Conservation (phyloP, 2,329 filamentous ascomycete genomes). For the Microcera coccophila region DNA sequence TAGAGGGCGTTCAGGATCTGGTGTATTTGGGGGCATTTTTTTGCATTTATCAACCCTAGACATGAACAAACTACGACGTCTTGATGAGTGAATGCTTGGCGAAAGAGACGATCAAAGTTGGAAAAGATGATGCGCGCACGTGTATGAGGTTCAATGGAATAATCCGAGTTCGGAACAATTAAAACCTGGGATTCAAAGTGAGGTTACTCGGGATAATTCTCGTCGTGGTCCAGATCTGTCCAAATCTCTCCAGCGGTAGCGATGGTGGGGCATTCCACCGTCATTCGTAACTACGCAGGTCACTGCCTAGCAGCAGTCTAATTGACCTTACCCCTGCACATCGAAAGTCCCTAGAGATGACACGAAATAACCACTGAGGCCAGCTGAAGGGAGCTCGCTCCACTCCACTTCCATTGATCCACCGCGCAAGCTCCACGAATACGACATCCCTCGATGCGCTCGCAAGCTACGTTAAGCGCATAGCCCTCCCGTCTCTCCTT, state of each 20-base stretch:
- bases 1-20: slow-evolving; percentile 23
- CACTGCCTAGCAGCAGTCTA: background rate
- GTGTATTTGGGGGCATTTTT: slow-evolving; percentile 10
- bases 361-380: slow-evolving; percentile 2
- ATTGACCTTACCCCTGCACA: slow-evolving; percentile 5
- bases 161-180: background rate
- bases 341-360: slow-evolving; percentile 3
- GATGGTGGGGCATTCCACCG: background rate
- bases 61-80: slow-evolving; percentile 20
- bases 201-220: background rate
- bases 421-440: slow-evolving; percentile 21
- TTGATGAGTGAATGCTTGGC: slow-evolving; percentile 24
- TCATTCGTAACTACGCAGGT: background rate
- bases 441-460: slow-evolving; percentile 12
- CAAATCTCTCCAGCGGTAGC: background rate
- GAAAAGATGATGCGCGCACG: background rate
- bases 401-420: slow-evolving; percentile 16
- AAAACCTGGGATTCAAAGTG: background rate
- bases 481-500: slow-evolving; percentile 9
- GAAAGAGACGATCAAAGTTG: background rate
- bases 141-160: background rate
- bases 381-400: slow-evolving; percentile 6
- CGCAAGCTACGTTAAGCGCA: slow-evolving; percentile 18
- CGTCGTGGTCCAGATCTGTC: background rate
- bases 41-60: slow-evolving; percentile 22